Evolutionary conservation across 2,329 filamentous ascomycete genomes (phyloP), one percentile per base, ranked within the genome.

Genomic region (Colletotrichum shisoi): DNA sequence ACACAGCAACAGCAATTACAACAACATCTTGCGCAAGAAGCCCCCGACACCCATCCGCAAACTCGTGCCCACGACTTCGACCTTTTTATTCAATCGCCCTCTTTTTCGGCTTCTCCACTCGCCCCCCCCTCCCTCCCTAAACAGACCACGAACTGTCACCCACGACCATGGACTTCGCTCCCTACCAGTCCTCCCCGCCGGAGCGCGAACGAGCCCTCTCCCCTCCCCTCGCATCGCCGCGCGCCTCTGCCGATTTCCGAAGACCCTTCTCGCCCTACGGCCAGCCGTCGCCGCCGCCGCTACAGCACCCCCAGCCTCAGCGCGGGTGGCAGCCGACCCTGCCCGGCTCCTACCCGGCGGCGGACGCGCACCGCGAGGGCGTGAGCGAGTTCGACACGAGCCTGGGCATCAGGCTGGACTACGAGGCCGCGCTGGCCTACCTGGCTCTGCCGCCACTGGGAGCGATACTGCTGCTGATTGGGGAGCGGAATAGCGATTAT

Each of bases 401-500:
- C 73, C 81, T 98, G 64, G 93, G 93, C 0, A 81, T 98, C 69
- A 84, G 94, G 62, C 84, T 98, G 71, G 93, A 96, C 75, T 91
- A 94, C 75, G 94, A 98, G 82, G 94, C 95, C 6, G 92, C 90
- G 76, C 80, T 97, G 74, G 94, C 95, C 59, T 99, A 99, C 77
- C 76, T 97, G 69, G 82, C 91, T 57, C 80, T 96, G 15, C 95
- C 95, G 69, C 95, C 95, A 1, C 84, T 94, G 0, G 95, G 94
- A 3, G 92, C 91, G 3, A 92, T 97, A 31, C 77, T 97, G 71
- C 79, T 99, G 72, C 79, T 99, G 71, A 86, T 98, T 51, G 77
- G 94, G 70, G 95, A 99, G 84, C 88, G 94, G 75, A 95, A 97
- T 82, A 97, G 93, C 75, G 95, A 99, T 80, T 99, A 97, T 78